A percentile compares a stretch with the other conserved stretches of the same genome.
Conservation (phyloP, 805 yeast species). For the Metschnikowia koreensis region DNA sequence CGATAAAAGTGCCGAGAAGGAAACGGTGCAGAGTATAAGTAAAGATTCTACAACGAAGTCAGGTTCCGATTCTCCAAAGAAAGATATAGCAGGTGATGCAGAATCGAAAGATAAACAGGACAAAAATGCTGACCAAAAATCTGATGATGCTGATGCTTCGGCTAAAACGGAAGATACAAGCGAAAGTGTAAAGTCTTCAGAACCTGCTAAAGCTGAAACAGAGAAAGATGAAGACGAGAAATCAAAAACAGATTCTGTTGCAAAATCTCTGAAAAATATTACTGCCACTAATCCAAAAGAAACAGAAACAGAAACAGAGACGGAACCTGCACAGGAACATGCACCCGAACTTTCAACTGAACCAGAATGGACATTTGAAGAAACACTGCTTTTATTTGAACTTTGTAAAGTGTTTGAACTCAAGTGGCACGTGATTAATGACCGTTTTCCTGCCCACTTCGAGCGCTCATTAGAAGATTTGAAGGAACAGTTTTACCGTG, state of each 20-base stretch:
- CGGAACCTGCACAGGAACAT: slow-evolving; percentile 30
- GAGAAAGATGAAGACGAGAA: not conserved
- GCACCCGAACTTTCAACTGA: slow-evolving; percentile 26
- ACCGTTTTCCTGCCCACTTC: slow-evolving; percentile 45
- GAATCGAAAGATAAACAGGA: not conserved
- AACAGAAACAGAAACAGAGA: not conserved
- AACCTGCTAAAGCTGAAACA: too few relatives aligned
- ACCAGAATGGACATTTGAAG: slow-evolving; percentile 67
- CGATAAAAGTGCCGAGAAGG: not conserved
- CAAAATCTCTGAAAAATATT: not conserved
- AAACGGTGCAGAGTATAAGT: not conserved
- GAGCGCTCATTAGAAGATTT: slow-evolving; percentile 69
- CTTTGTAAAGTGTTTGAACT: slow-evolving; percentile 60
- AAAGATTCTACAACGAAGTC: not conserved
- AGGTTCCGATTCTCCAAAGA: not conserved
- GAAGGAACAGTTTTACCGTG: slow-evolving; percentile 74
- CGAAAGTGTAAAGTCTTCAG: too few relatives aligned
- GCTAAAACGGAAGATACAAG: too few relatives aligned
- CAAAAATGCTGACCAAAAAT: not conserved
- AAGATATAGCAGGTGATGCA: not conserved
- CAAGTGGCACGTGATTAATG: slow-evolving; percentile 66
- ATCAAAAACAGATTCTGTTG: not conserved
- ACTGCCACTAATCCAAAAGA: slow-evolving; percentile 33
- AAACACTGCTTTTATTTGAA: slow-evolving; percentile 76
- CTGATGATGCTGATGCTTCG: not conserved